Evolutionary conservation across 129 eudicot genomes (phyloP).

Genomic region (Silybum marianum): DNA sequence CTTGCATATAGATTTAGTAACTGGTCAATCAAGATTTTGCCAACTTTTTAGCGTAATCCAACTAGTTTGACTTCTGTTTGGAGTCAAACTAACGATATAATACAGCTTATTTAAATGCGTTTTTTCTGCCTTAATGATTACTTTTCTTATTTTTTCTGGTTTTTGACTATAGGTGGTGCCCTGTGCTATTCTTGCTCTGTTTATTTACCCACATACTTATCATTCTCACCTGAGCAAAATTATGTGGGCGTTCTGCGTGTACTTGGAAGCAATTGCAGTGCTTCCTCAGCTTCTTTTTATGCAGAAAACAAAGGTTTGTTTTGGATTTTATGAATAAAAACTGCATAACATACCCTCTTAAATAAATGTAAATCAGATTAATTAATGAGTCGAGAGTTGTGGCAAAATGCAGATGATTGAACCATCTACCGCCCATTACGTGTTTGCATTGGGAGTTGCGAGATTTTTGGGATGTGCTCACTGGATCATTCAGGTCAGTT

Average conservation of each 20-base stretch:
- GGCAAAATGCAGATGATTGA: conserved; percentile 64
- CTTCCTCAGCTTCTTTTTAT: conserved; percentile 83
- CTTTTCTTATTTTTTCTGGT: too few relatives aligned
- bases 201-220: conserved; percentile 59
- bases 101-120: too few relatives aligned
- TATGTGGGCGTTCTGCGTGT: conserved; percentile 78
- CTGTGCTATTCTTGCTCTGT: conserved; percentile 54
- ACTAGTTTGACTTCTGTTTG: not conserved
- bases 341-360: not conserved
- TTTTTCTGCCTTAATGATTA: not conserved
- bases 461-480: conserved; percentile 90
- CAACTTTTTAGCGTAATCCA: not conserved
- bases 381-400: not conserved
- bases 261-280: conserved; percentile 81
- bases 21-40: not conserved
- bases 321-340: not conserved
- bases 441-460: conserved; percentile 88
- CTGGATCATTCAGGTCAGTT: conserved; percentile 82
- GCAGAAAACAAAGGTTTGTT: conserved; percentile 81
- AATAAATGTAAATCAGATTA: not conserved
- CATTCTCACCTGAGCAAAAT: conserved; percentile 44
- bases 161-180: conserved; percentile 54
- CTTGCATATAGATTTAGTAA: not conserved
- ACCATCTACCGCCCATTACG: conserved; percentile 89
- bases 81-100: not conserved